These are phyloP conservation scores for Saccharomycopsis guyanensis DNA, from an alignment of 805 yeast species.

Conservation along the genomic window DNA sequence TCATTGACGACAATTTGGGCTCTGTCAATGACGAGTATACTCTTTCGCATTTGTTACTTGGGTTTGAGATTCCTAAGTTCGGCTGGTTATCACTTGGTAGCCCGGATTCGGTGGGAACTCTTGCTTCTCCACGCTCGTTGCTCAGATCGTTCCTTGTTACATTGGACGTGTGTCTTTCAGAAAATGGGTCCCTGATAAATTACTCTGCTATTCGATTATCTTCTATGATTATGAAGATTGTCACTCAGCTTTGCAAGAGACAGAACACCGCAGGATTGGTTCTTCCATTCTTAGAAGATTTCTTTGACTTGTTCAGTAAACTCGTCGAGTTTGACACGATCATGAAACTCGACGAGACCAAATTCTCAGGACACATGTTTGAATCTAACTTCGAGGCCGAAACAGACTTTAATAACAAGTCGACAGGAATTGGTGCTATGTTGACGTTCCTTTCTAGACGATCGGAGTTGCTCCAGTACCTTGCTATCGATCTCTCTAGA, in stretches of 20 bases:
- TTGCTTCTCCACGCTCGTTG: slow-evolving; percentile 48
- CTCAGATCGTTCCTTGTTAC: slow-evolving; percentile 46
- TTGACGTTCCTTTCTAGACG: slow-evolving; percentile 56
- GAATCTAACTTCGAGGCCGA: slow-evolving; percentile 4
- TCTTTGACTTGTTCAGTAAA: slow-evolving; percentile 28
- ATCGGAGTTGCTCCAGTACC: slow-evolving; percentile 50
- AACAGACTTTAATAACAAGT: slow-evolving; percentile 23
- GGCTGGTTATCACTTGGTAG: slow-evolving; percentile 35
- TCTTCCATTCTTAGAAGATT: slow-evolving; percentile 43
- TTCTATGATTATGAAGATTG: slow-evolving; percentile 48
- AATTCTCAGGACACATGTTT: slow-evolving; percentile 4
- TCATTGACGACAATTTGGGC: slow-evolving; percentile 41
- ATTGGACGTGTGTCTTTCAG: slow-evolving; percentile 35
- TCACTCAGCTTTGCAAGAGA: slow-evolving; percentile 54
- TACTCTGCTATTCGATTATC: slow-evolving; percentile 52
- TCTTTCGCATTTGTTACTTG: slow-evolving; percentile 5
- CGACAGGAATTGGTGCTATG: slow-evolving; percentile 40
- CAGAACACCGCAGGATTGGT: slow-evolving; percentile 45
- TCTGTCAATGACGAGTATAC: slow-evolving; percentile 27
- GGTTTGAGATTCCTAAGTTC: slow-evolving; percentile 22
- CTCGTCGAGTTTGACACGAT: slow-evolving; percentile 4
- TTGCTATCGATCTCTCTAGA: slow-evolving; percentile 68
- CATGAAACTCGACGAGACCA: slow-evolving; percentile 5
- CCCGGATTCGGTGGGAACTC: slow-evolving; percentile 40
- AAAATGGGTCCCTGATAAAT: slow-evolving; percentile 31